Percentiles rank a stretch among this genome's conserved stretches.
Evolutionary conservation across 2,329 filamentous ascomycete species (phyloP).

Genomic region (Aspergillus fumigatus): DNA sequence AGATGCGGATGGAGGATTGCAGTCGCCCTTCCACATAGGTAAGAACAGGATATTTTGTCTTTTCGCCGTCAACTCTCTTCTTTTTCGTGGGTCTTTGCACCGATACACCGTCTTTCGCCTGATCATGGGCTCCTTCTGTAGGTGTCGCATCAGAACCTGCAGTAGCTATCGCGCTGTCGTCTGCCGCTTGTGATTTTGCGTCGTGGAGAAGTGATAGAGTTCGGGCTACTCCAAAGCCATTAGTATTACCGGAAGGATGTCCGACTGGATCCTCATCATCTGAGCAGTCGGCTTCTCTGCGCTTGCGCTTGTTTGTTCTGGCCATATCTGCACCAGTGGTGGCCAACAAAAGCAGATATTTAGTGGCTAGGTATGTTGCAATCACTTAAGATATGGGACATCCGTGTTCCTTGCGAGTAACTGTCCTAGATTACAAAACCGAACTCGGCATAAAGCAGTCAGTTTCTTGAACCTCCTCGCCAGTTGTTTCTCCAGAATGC

Average conservation of each 20-base stretch:
- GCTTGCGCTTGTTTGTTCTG: conserved; percentile 31
- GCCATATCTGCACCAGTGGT: conserved; percentile 15
- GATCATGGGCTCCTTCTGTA: conserved; percentile 1
- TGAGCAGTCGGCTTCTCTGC: conserved; percentile 14
- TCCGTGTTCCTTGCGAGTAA: not conserved
- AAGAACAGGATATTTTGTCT: conserved; percentile 50
- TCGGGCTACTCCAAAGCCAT: conserved; percentile 28
- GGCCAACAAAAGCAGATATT: not conserved
- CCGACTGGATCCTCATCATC: conserved; percentile 23
- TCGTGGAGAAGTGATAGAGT: conserved; percentile 29
- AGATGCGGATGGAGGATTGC: conserved; percentile 53
- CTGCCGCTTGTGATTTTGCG: conserved; percentile 9
- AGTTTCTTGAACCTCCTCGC: not conserved
- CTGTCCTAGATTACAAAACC: not conserved
- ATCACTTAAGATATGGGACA: not conserved
- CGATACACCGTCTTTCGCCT: conserved; percentile 15
- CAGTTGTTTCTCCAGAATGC: not conserved
- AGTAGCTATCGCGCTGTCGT: conserved; percentile 5
- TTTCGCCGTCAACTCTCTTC: conserved; percentile 37
- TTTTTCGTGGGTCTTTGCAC: conserved; percentile 22
- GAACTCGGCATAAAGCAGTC: not conserved
- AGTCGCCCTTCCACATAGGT: conserved; percentile 51
- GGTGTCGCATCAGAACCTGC: not conserved
- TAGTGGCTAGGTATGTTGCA: not conserved
- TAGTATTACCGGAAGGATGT: conserved; percentile 9